These are phyloP conservation scores for Saitozyma podzolica DNA, from an alignment of 768 basidiomycete genomes.

Conservation along the genomic window DNA sequence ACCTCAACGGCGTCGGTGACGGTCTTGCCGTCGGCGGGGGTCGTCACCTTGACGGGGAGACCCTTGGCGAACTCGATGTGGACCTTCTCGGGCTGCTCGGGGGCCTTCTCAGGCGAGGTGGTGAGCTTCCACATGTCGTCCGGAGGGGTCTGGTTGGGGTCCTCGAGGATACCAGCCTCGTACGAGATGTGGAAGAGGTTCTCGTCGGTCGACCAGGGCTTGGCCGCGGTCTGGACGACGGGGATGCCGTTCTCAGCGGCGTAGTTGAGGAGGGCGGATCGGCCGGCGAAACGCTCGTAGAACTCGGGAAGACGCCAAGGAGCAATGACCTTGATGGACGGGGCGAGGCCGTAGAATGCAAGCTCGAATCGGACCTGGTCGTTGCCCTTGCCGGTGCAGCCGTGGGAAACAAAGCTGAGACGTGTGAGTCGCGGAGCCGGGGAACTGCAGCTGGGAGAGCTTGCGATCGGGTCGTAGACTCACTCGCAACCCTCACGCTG, in stretches of 20 bases:
- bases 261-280: constrained; percentile 85
- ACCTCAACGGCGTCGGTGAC: constrained; percentile 93
- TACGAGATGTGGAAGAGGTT: constrained; percentile 99
- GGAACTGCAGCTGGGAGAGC: not conserved
- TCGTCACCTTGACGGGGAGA: constrained; percentile 78
- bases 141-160: constrained; percentile 91
- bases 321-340: constrained; percentile 97
- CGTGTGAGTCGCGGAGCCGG: not conserved
- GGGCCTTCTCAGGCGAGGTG: constrained; percentile 75
- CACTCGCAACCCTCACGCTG: constrained; percentile 93
- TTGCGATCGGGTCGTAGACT: constrained; percentile 51
- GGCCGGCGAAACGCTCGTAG: constrained; percentile 95
- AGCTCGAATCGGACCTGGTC: constrained; percentile 99
- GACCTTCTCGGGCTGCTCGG: constrained; percentile 73
- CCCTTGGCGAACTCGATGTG: constrained; percentile 82
- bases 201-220: constrained; percentile 99
- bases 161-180: constrained; percentile 97
- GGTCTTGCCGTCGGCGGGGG: constrained; percentile 57
- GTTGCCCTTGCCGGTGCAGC: constrained; percentile 99
- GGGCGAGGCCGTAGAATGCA: constrained; percentile 97
- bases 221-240: constrained; percentile 89
- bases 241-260: constrained; percentile 86
- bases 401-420: constrained; percentile 89
- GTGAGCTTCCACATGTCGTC: constrained; percentile 99
- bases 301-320: constrained; percentile 99